phyloP scores from a whole-genome alignment of 352 stramenopile genomes.

The Phytophthora palmivora region DNA sequence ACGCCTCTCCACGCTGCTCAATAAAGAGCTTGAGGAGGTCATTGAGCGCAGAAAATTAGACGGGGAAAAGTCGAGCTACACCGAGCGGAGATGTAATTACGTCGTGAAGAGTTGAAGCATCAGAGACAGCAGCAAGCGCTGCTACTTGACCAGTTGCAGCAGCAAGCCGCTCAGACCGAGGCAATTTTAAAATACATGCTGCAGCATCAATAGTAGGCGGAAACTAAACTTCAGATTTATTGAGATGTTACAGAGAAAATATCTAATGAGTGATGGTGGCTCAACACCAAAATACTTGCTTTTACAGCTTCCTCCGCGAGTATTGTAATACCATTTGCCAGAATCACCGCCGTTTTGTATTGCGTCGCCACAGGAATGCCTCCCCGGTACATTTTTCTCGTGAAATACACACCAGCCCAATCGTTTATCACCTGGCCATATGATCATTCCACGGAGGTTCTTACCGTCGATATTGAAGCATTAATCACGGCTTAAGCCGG shows the following conservation, averaged over 20 bases:
- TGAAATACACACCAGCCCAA: not conserved
- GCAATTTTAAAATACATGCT: not conserved
- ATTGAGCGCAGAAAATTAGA: not conserved
- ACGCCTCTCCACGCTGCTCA: not conserved
- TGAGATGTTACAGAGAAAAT: not conserved
- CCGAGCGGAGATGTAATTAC: not conserved
- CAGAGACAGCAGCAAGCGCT: not conserved
- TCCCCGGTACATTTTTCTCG: not conserved
- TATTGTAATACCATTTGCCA: conserved; percentile 3
- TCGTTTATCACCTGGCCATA: conserved; percentile 1
- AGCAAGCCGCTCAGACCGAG: conserved; percentile 3
- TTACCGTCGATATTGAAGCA: not conserved
- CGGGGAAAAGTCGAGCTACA: no score
- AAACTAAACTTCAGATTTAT: not conserved
- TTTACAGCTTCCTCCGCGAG: conserved; percentile 5
- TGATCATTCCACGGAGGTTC: not conserved
- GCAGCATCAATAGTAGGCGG: no score
- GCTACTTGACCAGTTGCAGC: conserved; percentile 4
- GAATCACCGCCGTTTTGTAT: not conserved
- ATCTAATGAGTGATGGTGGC: not conserved
- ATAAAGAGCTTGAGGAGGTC: not conserved
- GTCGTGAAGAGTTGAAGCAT: not conserved
- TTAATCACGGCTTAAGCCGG: no score
- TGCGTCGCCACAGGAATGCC: not conserved
- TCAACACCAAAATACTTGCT: no score